Percentiles rank a stretch among this genome's conserved stretches.
These are phyloP conservation scores for Penicillium argentinense DNA, from an alignment of 495 filamentous ascomycete genomes.

Conservation along the genomic window DNA sequence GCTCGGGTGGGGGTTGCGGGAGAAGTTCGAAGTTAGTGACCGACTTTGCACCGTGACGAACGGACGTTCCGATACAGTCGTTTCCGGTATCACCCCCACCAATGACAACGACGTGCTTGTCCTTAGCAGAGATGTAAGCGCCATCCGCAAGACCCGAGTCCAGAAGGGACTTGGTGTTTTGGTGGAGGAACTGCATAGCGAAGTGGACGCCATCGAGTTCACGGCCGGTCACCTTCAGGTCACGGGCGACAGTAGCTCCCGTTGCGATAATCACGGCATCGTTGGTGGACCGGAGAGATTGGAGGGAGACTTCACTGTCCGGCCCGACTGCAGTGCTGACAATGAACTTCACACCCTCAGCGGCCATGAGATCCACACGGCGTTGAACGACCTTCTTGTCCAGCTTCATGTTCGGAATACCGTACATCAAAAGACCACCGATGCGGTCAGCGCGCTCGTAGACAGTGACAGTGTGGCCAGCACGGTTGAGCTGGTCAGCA, in stretches of 20 bases:
- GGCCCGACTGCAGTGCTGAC: constrained; percentile 77
- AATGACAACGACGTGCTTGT: constrained; percentile 96
- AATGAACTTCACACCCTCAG: constrained; percentile 84
- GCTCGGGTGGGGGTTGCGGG: constrained; percentile 90
- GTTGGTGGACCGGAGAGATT: constrained; percentile 71
- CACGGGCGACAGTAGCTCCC: constrained; percentile 95
- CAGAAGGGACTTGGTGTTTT: constrained; percentile 97
- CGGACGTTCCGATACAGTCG: constrained; percentile 98
- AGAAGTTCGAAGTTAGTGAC: constrained; percentile 98
- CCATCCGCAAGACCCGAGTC: constrained; percentile 87
- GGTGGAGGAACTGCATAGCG: constrained; percentile 98
- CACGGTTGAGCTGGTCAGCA: constrained; percentile 95
- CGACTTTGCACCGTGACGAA: constrained; percentile 95
- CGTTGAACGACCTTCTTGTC: constrained; percentile 98
- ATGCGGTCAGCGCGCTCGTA: constrained; percentile 94
- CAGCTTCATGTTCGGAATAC: constrained; percentile 99
- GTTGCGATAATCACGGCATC: constrained; percentile 94
- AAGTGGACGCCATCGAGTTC: constrained; percentile 94
- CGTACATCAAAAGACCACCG: constrained; percentile 96
- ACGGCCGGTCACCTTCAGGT: constrained; percentile 89
- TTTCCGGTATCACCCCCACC: constrained; percentile 99
- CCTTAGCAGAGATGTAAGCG: constrained; percentile 93
- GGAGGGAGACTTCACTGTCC: constrained; percentile 65
- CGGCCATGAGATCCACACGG: constrained; percentile 93
- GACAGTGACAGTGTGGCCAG: constrained; percentile 86